A percentile compares a stretch with the other conserved stretches of the same genome.
Evolutionary conservation across 768 basidiomycete genomes (phyloP).

Genomic region (Leccinum rimulosum): DNA sequence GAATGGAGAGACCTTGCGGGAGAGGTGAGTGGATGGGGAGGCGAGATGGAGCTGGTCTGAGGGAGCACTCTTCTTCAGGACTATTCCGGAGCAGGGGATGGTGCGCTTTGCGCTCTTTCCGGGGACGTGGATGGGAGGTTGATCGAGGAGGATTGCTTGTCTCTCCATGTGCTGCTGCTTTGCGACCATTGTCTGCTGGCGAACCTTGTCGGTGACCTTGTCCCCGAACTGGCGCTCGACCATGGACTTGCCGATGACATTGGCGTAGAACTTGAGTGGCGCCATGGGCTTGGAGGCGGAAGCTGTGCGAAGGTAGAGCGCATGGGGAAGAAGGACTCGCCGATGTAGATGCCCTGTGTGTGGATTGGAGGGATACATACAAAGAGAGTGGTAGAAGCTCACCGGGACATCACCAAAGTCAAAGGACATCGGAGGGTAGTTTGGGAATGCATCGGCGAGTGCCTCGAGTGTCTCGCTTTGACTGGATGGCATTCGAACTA

Average conservation of each 20-base stretch:
- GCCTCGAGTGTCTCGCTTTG: conserved; percentile 70
- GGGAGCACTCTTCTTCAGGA: conserved; percentile 29
- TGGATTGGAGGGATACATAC: neutral
- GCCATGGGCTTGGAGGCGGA: conserved; percentile 56
- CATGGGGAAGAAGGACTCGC: conserved; percentile 63
- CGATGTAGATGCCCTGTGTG: conserved; percentile 62
- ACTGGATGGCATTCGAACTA: conserved; percentile 45
- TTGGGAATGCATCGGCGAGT: conserved; percentile 45
- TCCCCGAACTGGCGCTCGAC: conserved; percentile 60
- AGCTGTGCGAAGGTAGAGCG: conserved; percentile 63
- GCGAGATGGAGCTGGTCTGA: conserved; percentile 31
- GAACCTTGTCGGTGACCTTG: conserved; percentile 43
- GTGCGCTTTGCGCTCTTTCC: conserved; percentile 47
- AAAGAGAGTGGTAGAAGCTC: conserved; percentile 20
- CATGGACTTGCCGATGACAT: conserved; percentile 66
- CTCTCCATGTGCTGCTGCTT: conserved; percentile 51
- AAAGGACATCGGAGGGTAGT: conserved; percentile 50
- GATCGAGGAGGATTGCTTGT: conserved; percentile 42
- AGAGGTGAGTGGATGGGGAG: conserved; percentile 26
- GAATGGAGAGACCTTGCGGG: conserved; percentile 32
- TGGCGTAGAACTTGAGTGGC: conserved; percentile 71
- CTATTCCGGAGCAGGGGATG: conserved; percentile 27
- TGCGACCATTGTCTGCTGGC: conserved; percentile 43
- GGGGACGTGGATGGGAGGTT: conserved; percentile 30
- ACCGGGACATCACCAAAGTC: conserved; percentile 64